These are phyloP conservation scores for Cyclaneusma minus DNA, from an alignment of 2,329 filamentous ascomycete species.

Conservation along the genomic window DNA sequence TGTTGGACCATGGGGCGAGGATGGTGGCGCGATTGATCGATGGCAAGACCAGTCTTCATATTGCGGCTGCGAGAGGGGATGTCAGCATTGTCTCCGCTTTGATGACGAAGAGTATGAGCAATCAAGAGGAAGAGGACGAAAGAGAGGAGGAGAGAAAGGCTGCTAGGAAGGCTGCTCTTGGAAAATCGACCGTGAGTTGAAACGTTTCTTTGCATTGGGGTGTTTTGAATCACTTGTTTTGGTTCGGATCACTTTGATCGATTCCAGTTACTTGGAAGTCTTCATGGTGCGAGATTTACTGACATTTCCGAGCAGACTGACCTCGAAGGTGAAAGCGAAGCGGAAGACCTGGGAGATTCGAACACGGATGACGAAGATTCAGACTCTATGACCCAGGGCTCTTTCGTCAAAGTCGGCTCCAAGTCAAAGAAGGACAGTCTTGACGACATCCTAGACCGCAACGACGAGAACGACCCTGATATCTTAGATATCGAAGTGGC, in stretches of 20 bases:
- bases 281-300: conserved; percentile 7
- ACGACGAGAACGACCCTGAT: conserved; percentile 54
- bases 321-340: conserved; percentile 15
- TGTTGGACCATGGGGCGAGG: conserved; percentile 59
- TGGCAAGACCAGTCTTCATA: conserved; percentile 67
- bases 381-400: conserved; percentile 47
- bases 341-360: conserved; percentile 21
- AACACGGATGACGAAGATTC: conserved; percentile 17
- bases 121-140: conserved; percentile 52
- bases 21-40: conserved; percentile 63
- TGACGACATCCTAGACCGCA: conserved; percentile 32
- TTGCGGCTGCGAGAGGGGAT: conserved; percentile 58
- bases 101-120: conserved; percentile 57
- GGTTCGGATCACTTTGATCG: too few species aligned
- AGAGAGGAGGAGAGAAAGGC: conserved; percentile 30
- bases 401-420: conserved; percentile 53
- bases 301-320: too few species aligned
- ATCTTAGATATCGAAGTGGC: conserved; percentile 63
- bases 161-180: conserved; percentile 9
- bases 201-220: too few species aligned
- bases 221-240: too few species aligned
- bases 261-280: conserved; percentile 15
- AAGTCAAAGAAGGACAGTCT: conserved; percentile 19
- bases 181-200: conserved; percentile 2
- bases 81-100: conserved; percentile 55